These are phyloP conservation scores for Purpureocillium lavendulum DNA, from an alignment of 2,329 filamentous ascomycete genomes.

Conservation along the genomic window DNA sequence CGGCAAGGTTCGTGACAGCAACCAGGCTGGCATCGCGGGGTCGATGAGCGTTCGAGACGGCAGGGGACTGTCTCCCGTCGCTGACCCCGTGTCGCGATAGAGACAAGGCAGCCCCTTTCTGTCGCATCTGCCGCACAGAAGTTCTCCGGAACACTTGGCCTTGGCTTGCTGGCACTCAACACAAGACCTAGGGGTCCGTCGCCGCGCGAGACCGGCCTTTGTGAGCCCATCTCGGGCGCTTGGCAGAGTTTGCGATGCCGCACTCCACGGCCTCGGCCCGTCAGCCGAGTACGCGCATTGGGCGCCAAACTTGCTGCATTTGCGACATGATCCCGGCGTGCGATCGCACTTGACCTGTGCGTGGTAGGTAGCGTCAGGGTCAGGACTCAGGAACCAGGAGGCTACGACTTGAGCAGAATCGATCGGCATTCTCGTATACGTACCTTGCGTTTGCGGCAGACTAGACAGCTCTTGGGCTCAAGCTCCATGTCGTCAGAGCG, in stretches of 20 bases:
- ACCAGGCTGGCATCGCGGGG: not conserved
- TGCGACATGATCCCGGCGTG: not conserved
- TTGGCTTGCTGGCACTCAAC: constrained; percentile 1
- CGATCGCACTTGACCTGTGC: constrained; percentile 4
- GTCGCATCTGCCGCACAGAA: not conserved
- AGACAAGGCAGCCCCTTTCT: not conserved
- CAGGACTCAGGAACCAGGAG: no score
- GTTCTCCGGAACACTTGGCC: constrained; percentile 2
- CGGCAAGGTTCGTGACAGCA: constrained; percentile 1
- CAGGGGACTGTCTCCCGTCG: not conserved
- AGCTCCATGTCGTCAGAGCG: not conserved
- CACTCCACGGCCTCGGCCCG: not conserved
- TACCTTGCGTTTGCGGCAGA: constrained; percentile 1
- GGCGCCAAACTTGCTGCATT: constrained; percentile 3
- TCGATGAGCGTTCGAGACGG: not conserved
- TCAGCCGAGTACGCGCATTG: not conserved
- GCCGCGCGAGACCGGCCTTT: constrained; percentile 1
- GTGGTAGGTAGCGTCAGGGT: no score
- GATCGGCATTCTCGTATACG: not conserved
- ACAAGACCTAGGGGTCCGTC: not conserved
- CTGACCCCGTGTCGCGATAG: not conserved
- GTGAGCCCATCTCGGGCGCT: no score
- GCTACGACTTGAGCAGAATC: not conserved
- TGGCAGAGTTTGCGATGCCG: not conserved
- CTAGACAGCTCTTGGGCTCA: not conserved